These are phyloP conservation scores for Xylaria longipes DNA, from an alignment of 495 filamentous ascomycete genomes.

Conservation along the genomic window DNA sequence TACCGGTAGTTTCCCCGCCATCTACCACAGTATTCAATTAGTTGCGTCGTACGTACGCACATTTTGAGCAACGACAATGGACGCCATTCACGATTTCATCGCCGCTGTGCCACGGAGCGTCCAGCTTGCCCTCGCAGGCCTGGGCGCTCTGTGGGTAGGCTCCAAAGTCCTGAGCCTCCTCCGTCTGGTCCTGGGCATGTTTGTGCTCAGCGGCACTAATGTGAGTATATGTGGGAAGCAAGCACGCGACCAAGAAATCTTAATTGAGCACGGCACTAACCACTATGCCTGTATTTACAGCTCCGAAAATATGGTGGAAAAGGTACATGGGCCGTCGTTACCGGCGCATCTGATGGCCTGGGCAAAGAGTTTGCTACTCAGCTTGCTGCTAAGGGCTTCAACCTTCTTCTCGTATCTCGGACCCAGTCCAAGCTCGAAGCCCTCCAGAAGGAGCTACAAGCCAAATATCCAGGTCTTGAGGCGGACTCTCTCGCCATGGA, in stretches of 20 bases:
- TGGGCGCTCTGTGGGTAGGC: slow-evolving; percentile 66
- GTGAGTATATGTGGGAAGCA: slow-evolving; percentile 45
- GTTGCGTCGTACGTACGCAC: not conserved
- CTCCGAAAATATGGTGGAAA: slow-evolving; percentile 89
- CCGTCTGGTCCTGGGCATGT: slow-evolving; percentile 72
- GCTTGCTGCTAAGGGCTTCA: slow-evolving; percentile 90
- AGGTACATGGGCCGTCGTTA: slow-evolving; percentile 93
- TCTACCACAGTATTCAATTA: not conserved
- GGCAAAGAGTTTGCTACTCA: slow-evolving; percentile 96
- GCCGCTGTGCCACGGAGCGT: slow-evolving; percentile 44
- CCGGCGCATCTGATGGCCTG: slow-evolving; percentile 94
- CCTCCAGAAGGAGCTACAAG: slow-evolving; percentile 75
- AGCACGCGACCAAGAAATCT: slow-evolving; percentile 2
- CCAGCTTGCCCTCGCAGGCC: slow-evolving; percentile 50
- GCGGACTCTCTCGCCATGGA: slow-evolving; percentile 88
- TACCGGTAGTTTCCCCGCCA: not conserved
- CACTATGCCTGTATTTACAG: slow-evolving; percentile 49
- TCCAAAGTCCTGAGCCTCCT: slow-evolving; percentile 65
- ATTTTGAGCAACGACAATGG: slow-evolving; percentile 39
- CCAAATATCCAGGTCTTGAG: slow-evolving; percentile 67
- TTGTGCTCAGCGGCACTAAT: slow-evolving; percentile 70
- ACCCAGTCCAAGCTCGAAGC: slow-evolving; percentile 86
- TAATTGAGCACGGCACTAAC: slow-evolving; percentile 19
- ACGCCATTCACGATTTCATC: slow-evolving; percentile 43
- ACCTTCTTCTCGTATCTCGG: slow-evolving; percentile 90